Evolutionary conservation across 805 yeast genomes (phyloP).

Genomic region (Schizosaccharomyces osmophilus): DNA sequence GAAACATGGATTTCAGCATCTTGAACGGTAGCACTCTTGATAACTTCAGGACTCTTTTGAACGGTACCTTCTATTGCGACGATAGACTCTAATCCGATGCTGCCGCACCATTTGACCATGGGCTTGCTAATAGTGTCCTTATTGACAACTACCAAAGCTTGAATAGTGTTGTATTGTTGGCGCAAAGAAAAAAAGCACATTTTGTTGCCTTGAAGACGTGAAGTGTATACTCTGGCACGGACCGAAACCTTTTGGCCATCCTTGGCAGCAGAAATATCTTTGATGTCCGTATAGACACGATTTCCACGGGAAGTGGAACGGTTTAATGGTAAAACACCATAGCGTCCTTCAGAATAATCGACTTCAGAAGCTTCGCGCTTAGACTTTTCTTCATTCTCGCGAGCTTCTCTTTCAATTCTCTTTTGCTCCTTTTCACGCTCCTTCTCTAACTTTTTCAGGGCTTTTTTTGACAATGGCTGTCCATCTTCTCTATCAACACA

Average conservation of each 20-base stretch:
- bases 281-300: conserved; percentile 33
- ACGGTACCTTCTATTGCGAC: conserved; percentile 75
- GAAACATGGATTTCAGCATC: conserved; percentile 63
- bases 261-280: conserved; percentile 24
- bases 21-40: conserved; percentile 78
- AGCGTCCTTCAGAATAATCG: conserved; percentile 59
- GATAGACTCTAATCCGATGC: conserved; percentile 68
- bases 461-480: conserved; percentile 75
- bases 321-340: conserved; percentile 72
- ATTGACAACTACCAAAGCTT: conserved; percentile 60
- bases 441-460: conserved; percentile 73
- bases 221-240: conserved; percentile 82
- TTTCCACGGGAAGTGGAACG: conserved; percentile 55
- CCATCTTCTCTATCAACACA: conserved; percentile 33
- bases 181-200: conserved; percentile 76
- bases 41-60: conserved; percentile 58
- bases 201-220: conserved; percentile 81
- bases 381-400: conserved; percentile 65
- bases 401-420: conserved; percentile 80
- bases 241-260: conserved; percentile 61
- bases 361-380: conserved; percentile 50
- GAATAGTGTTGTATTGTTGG: conserved; percentile 65
- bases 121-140: conserved; percentile 63
- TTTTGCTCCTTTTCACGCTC: conserved; percentile 79
- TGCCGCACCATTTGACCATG: conserved; percentile 88